These are phyloP conservation scores for Ramularia endophylla DNA, from an alignment of 2,329 filamentous ascomycete species.

Conservation along the genomic window DNA sequence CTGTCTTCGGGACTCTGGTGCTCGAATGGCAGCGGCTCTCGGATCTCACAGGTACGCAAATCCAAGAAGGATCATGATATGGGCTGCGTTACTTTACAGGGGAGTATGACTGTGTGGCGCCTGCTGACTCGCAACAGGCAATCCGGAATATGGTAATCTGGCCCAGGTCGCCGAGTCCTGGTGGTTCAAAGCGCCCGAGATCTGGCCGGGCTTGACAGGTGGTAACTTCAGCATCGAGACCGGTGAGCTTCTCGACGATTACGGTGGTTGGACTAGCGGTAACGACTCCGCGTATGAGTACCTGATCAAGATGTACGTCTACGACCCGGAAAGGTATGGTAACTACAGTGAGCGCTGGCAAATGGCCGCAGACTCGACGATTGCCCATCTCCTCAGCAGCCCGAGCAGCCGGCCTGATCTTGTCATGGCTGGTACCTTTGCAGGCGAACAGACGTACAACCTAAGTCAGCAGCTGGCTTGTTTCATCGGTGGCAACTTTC, in stretches of 20 bases:
- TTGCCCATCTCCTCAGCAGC: constrained; percentile 18
- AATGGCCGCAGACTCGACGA: constrained; percentile 28
- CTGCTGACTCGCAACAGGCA: background rate
- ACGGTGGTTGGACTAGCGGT: constrained; percentile 30
- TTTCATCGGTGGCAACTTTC: constrained; percentile 31
- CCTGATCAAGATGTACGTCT: constrained; percentile 30
- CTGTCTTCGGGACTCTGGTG: constrained; percentile 18
- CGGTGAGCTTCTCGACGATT: constrained; percentile 23
- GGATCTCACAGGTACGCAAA: constrained; percentile 20
- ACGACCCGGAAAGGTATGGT: constrained; percentile 19
- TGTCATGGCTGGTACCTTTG: constrained; percentile 3
- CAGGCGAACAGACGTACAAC: constrained; percentile 4
- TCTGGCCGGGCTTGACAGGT: constrained; percentile 27
- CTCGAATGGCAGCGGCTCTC: constrained; percentile 24
- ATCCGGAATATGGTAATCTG: constrained; percentile 12
- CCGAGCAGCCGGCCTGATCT: constrained; percentile 3
- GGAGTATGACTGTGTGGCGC: too few relatives aligned
- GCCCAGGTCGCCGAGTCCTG: constrained; percentile 13
- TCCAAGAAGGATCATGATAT: too few relatives aligned
- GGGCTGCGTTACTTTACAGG: too few relatives aligned
- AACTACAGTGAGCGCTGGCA: constrained; percentile 26
- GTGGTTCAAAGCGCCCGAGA: constrained; percentile 15
- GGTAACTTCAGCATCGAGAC: constrained; percentile 20
- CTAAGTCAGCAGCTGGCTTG: constrained; percentile 25
- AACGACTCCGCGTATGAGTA: constrained; percentile 32